Evolutionary conservation across 441 rosid species (phyloP).

Genomic region (Euphorbia corollata): DNA sequence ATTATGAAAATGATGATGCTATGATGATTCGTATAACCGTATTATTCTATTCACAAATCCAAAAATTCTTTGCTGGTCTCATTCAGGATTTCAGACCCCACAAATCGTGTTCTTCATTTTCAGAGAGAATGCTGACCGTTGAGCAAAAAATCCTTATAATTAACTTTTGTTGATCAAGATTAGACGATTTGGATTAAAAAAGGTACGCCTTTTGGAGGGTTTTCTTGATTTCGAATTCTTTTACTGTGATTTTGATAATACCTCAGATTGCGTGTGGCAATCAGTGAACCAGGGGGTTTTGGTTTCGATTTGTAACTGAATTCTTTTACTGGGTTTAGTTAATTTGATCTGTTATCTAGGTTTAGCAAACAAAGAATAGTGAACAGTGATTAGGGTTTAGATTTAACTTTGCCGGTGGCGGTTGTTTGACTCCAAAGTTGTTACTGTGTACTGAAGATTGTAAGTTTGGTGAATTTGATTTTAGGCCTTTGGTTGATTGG

Average conservation of each 20-base stretch:
- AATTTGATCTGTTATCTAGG: neutral
- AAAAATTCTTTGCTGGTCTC: neutral
- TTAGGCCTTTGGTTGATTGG: constrained; percentile 27
- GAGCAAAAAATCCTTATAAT: neutral
- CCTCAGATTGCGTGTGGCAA: neutral
- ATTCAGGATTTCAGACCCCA: constrained; percentile 29
- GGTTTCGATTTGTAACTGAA: constrained; percentile 18
- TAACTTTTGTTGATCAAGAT: neutral
- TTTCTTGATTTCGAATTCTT: constrained; percentile 10
- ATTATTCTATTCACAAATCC: neutral
- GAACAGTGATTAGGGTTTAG: constrained; percentile 14
- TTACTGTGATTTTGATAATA: neutral
- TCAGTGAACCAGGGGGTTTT: neutral
- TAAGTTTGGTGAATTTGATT: constrained; percentile 27
- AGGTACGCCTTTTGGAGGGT: constrained; percentile 5
- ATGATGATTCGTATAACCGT: neutral
- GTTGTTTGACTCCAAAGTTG: constrained; percentile 12
- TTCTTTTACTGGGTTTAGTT: constrained; percentile 15
- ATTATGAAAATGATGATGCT: constrained; percentile 4
- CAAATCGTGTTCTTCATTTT: constrained; percentile 30
- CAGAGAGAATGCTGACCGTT: neutral
- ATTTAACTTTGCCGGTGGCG: constrained; percentile 11
- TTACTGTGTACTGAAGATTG: constrained; percentile 28
- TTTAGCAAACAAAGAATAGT: constrained; percentile 14
- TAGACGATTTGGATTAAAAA: neutral